These are phyloP conservation scores for Pichia sp. DNA, from an alignment of 1,139 yeast genomes.

Conservation along the genomic window DNA sequence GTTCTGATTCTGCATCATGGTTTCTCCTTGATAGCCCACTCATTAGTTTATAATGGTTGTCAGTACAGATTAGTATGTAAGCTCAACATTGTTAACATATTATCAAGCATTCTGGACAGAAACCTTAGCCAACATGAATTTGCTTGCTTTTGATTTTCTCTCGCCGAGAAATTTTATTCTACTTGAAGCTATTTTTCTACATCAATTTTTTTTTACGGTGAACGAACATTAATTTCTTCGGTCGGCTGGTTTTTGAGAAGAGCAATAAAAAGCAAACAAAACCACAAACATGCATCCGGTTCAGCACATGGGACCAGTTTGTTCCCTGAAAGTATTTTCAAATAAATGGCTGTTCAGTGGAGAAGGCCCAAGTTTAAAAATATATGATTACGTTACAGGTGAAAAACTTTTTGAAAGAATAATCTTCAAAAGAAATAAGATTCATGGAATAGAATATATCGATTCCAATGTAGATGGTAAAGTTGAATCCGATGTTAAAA, in stretches of 20 bases:
- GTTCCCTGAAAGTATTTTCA: slow-evolving; percentile 50
- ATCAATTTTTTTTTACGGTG: neutral
- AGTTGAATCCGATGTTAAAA: slow-evolving; percentile 14
- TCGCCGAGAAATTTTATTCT: slow-evolving; percentile 3
- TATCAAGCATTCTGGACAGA: too few species aligned
- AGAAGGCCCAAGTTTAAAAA: slow-evolving; percentile 63
- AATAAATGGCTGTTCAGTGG: slow-evolving; percentile 48
- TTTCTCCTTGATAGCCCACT: slow-evolving; percentile 7
- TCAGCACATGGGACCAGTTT: slow-evolving; percentile 68
- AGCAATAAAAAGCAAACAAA: neutral
- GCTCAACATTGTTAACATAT: neutral
- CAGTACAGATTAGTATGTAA: neutral
- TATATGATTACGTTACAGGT: slow-evolving; percentile 46
- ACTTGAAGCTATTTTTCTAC: neutral
- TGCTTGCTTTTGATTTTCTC: neutral
- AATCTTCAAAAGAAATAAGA: slow-evolving; percentile 65
- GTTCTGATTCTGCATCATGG: slow-evolving; percentile 17
- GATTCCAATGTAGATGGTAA: slow-evolving; percentile 23
- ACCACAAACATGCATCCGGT: slow-evolving; percentile 17
- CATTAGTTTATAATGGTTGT: neutral
- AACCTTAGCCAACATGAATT: neutral
- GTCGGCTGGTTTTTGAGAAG: neutral
- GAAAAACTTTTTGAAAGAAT: slow-evolving; percentile 39
- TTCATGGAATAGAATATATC: slow-evolving; percentile 62
- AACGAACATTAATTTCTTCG: neutral